Evolutionary conservation across 768 basidiomycete species (phyloP).

Genomic region (Astraeus odoratus): DNA sequence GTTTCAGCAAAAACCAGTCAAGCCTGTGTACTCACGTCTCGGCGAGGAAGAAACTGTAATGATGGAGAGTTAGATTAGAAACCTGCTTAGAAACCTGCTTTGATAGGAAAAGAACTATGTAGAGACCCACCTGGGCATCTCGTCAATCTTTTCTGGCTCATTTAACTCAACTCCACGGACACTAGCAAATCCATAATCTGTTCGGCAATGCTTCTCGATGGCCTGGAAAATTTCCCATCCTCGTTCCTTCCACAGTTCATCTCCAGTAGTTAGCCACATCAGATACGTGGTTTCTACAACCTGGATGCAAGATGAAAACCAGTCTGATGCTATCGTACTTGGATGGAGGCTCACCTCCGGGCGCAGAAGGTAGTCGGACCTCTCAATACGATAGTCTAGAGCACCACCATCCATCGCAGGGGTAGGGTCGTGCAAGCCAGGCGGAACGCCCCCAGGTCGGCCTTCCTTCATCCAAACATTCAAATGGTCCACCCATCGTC

Average conservation of each 20-base stretch:
- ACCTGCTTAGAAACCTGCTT: not conserved
- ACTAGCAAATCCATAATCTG: conserved; percentile 41
- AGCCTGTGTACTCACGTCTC: conserved; percentile 36
- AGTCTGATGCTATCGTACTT: not conserved
- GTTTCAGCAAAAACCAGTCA: not conserved
- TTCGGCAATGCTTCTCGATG: conserved; percentile 41
- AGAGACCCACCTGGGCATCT: conserved; percentile 37
- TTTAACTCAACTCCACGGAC: conserved; percentile 31
- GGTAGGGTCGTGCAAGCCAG: conserved; percentile 25
- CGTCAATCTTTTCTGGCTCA: conserved; percentile 29
- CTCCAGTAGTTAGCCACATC: conserved; percentile 46
- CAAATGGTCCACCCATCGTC: conserved; percentile 35
- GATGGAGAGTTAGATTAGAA: not conserved
- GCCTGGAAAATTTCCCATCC: conserved; percentile 40
- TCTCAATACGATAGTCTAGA: conserved; percentile 35
- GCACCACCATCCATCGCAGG: conserved; percentile 8
- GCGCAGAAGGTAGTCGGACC: conserved; percentile 34
- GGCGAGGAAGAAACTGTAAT: conserved; percentile 43
- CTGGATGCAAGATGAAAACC: conserved; percentile 23
- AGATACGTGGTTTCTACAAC: conserved; percentile 50
- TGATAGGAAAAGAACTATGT: not conserved
- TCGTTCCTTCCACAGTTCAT: conserved; percentile 44
- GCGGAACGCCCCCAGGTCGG: conserved; percentile 26
- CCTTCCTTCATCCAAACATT: conserved; percentile 38
- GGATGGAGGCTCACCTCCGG: conserved; percentile 38